A percentile compares a stretch with the other conserved stretches of the same genome.
Conservation (phyloP, 257 asterid species). For the Solanum corneliomulleri region DNA sequence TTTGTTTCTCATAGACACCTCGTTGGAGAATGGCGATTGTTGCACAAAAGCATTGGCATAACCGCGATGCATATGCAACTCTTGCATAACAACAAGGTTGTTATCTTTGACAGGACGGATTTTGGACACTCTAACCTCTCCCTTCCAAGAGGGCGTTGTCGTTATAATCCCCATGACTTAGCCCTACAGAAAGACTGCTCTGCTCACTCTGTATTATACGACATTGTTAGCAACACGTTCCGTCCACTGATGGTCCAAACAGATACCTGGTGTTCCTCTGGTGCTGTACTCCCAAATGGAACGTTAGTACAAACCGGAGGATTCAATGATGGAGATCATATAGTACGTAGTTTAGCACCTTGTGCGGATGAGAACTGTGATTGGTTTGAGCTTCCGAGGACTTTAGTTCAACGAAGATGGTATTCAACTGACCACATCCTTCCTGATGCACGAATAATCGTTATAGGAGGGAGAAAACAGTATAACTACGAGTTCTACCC, state of each 20-base stretch:
- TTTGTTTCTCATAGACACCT: background rate
- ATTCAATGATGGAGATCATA: slow-evolving; percentile 26
- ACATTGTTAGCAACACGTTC: background rate
- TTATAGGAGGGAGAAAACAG: slow-evolving; percentile 56
- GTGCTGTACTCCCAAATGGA: slow-evolving; percentile 39
- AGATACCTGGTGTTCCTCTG: slow-evolving; percentile 62
- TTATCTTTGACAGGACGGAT: slow-evolving; percentile 34
- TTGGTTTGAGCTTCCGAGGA: slow-evolving; percentile 28
- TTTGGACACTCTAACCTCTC: slow-evolving; percentile 38
- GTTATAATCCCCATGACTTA: background rate
- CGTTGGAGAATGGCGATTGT: slow-evolving; percentile 26
- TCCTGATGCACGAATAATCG: slow-evolving; percentile 47
- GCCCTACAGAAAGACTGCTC: slow-evolving; percentile 25
- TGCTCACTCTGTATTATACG: slow-evolving; percentile 55
- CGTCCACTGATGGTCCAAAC: slow-evolving; percentile 28
- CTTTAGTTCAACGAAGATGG: slow-evolving; percentile 40
- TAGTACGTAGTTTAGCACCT: slow-evolving; percentile 18
- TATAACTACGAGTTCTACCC: slow-evolving; percentile 52
- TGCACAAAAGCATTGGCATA: slow-evolving; percentile 8
- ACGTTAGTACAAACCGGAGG: slow-evolving; percentile 46
- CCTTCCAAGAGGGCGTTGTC: slow-evolving; percentile 27
- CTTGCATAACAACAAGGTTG: slow-evolving; percentile 15
- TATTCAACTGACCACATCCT: slow-evolving; percentile 54
- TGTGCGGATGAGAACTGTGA: slow-evolving; percentile 26
- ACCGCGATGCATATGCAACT: background rate